A percentile compares a stretch with the other conserved stretches of the same genome.
Evolutionary conservation across 768 basidiomycete species (phyloP).

Genomic region (Lyophyllum decastes): DNA sequence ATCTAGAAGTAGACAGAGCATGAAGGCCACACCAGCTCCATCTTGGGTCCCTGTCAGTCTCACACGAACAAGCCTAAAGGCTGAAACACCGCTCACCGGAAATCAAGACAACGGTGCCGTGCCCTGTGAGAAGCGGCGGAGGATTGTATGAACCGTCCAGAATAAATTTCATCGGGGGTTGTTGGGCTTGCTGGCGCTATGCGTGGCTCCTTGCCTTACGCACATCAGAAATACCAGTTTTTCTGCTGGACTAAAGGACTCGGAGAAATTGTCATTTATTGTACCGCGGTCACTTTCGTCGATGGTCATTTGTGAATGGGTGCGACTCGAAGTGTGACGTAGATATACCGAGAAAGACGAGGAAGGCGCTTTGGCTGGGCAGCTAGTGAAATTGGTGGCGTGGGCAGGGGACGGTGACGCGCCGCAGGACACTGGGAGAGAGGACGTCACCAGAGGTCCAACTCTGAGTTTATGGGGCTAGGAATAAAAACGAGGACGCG

Average conservation of each 20-base stretch:
- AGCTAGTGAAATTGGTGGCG: slow-evolving; percentile 37
- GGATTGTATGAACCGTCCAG: slow-evolving; percentile 63
- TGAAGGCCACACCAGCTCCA: slow-evolving; percentile 52
- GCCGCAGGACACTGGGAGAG: slow-evolving; percentile 46
- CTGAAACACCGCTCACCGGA: slow-evolving; percentile 28
- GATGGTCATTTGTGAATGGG: slow-evolving; percentile 57
- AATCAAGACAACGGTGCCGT: slow-evolving; percentile 49
- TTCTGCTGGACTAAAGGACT: no score
- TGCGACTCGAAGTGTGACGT: slow-evolving; percentile 47
- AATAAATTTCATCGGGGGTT: slow-evolving; percentile 39
- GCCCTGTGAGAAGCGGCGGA: slow-evolving; percentile 39
- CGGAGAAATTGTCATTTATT: no score
- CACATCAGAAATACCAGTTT: slow-evolving; percentile 56
- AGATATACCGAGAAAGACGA: slow-evolving; percentile 49
- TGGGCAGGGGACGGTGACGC: slow-evolving; percentile 43
- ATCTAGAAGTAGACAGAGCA: slow-evolving; percentile 43
- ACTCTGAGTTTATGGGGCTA: slow-evolving; percentile 31
- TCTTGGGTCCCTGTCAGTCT: slow-evolving; percentile 23
- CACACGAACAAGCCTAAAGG: not conserved
- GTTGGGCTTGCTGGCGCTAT: slow-evolving; percentile 23
- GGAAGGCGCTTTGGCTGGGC: slow-evolving; percentile 55
- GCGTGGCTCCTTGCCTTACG: slow-evolving; percentile 61
- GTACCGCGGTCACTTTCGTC: slow-evolving; percentile 18
- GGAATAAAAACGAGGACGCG: slow-evolving; percentile 45
- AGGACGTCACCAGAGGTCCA: slow-evolving; percentile 45